These are phyloP conservation scores for Metarhizium humberi DNA, from an alignment of 2,329 filamentous ascomycete genomes.

Conservation along the genomic window DNA sequence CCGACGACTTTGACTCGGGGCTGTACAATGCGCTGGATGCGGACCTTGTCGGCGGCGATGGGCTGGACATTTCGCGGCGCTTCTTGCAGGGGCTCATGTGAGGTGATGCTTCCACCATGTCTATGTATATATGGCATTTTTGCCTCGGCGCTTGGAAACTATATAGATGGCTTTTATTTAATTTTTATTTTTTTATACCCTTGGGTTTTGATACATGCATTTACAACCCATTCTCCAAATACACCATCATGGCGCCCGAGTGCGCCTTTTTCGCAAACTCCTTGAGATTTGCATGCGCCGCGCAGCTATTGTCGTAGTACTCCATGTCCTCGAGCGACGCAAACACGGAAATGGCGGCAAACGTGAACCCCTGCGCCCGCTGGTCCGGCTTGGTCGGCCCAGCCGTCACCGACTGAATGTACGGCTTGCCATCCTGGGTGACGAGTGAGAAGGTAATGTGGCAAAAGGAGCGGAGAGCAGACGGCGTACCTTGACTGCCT, in stretches of 20 bases:
- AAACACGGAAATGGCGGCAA: conserved; percentile 48
- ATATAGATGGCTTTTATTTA: no score
- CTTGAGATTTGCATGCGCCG: conserved; percentile 22
- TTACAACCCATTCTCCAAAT: conserved; percentile 24
- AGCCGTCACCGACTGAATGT: conserved; percentile 43
- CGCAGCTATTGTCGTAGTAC: conserved; percentile 45
- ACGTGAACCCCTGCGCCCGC: conserved; percentile 48
- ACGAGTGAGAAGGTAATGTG: not conserved
- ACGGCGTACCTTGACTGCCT: conserved; percentile 20
- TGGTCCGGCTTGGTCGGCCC: conserved; percentile 40
- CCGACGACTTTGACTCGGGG: conserved; percentile 7
- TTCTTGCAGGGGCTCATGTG: conserved; percentile 27
- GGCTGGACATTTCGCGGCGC: conserved; percentile 37
- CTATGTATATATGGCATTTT: no score
- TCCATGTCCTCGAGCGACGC: conserved; percentile 48
- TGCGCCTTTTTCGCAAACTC: conserved; percentile 20
- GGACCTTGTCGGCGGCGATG: conserved; percentile 35
- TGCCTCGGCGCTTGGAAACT: no score
- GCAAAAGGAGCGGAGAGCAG: not conserved
- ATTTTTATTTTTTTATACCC: no score
- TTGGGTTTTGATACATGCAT: conserved; percentile 16
- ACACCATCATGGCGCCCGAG: conserved; percentile 41
- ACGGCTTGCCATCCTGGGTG: conserved; percentile 48
- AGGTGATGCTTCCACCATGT: no score
- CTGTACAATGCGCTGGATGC: conserved; percentile 13